phyloP scores from a whole-genome alignment of 352 stramenopile species.

The Globisporangium splendens region DNA sequence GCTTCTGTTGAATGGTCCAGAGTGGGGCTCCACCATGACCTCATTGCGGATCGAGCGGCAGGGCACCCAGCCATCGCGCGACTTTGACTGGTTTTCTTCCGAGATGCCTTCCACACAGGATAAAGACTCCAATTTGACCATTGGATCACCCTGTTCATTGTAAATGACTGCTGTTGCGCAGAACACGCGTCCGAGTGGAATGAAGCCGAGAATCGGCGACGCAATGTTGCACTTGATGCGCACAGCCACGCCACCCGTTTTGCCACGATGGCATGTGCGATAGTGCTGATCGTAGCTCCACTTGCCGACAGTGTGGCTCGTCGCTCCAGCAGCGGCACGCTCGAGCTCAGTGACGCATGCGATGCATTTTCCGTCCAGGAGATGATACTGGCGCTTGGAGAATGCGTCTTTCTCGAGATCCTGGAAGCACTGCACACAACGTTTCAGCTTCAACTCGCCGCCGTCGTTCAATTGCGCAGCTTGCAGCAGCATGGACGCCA shows the following conservation, averaged over 20 bases:
- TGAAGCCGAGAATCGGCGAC: constrained; percentile 53
- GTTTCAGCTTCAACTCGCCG: constrained; percentile 36
- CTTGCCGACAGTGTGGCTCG: constrained; percentile 28
- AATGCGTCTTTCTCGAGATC: constrained; percentile 52
- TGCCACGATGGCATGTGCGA: constrained; percentile 64
- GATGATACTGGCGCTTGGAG: constrained; percentile 69
- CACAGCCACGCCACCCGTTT: constrained; percentile 60
- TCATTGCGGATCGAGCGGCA: constrained; percentile 76
- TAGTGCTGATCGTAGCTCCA: constrained; percentile 67
- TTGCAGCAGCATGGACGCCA: constrained; percentile 25
- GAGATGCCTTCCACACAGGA: constrained; percentile 26
- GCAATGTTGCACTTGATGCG: constrained; percentile 67
- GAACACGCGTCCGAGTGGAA: constrained; percentile 67
- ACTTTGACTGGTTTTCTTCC: constrained; percentile 16
- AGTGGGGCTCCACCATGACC: constrained; percentile 55
- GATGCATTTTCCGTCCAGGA: constrained; percentile 63
- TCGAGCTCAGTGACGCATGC: constrained; percentile 52
- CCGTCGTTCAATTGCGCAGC: constrained; percentile 15
- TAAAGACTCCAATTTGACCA: constrained; percentile 63
- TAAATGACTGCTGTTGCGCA: constrained; percentile 46
- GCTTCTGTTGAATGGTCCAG: constrained; percentile 33
- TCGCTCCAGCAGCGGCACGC: constrained; percentile 20
- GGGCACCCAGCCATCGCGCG: constrained; percentile 52
- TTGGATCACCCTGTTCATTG: constrained; percentile 73
- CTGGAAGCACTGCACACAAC: constrained; percentile 76